Base-by-base conservation (phyloP, 306 rosid species). In the Arachis stenosperma region DNA sequence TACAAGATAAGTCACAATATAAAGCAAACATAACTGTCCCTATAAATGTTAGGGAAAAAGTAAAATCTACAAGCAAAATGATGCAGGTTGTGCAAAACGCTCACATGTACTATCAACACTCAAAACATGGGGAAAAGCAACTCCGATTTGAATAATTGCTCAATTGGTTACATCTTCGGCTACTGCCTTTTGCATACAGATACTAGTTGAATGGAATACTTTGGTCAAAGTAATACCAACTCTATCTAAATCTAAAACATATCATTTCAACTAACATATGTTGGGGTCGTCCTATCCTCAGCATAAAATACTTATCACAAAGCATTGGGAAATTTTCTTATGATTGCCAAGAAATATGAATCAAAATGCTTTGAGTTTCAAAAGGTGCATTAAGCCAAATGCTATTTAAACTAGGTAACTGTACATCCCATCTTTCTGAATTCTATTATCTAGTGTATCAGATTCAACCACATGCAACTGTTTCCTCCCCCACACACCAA, bases 11-110 rank as follows among this genome's bases (percentile, higher is more conserved):
- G 56, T 74, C 33, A 61, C 73, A 64, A 17, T 11, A 33, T 59
- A 65, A 56, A 48, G 46, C 48, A 58, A 15, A 47, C 65, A 36
- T 29, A 68, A 78, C 37, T 33, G 12, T 65, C 62, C 42, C 65
- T 47, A 58, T 11, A 70, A 22, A 15, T 37, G 17, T 41, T 12
- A 15, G 75, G 40, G 50, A 47, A 59, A 42, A 22, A 8, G 67
- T 61, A 55, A 70, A 67, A 77, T 63, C 68, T 55, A 40, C 29
- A 73, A 79, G 62, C 58, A 65, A 27, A 33, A 53, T 29, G 58
- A 56, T 58, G 48, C 36, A 43, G 33, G 36, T 54, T 54, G 44
- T 22, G n/a, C 54, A 78, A 47, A 61, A 48, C 3, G 5, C n/a
- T 56, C 68, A 57, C 39, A 22, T 3, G 52, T 12, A 3, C 15